Evolutionary conservation across 2,329 filamentous ascomycete species (phyloP).

Genomic region (Magnaporthales sp.): DNA sequence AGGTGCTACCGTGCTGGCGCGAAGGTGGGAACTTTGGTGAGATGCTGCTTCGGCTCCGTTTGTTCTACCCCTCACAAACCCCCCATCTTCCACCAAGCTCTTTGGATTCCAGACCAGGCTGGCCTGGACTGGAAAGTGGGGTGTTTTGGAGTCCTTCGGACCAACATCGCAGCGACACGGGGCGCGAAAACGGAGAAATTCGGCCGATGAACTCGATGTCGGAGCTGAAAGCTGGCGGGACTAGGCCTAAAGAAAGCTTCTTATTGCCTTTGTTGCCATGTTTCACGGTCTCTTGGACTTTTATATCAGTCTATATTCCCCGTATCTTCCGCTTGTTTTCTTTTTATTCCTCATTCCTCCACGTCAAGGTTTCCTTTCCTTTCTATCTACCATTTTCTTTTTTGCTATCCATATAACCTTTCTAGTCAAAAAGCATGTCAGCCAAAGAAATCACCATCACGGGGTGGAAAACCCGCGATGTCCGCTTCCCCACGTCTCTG

Average conservation of each 20-base stretch:
- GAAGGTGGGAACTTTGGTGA: too few relatives aligned
- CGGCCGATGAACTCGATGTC: background rate
- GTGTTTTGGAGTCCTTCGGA: background rate
- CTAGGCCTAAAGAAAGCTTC: background rate
- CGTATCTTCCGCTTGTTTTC: background rate
- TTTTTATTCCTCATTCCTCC: background rate
- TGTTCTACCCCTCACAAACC: background rate
- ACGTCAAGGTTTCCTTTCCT: background rate
- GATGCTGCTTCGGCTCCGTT: too few relatives aligned
- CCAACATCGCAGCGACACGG: conserved; percentile 1
- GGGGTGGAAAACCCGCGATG: conserved; percentile 62
- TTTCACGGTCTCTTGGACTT: too few relatives aligned
- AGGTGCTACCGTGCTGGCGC: too few relatives aligned
- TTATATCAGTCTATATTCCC: background rate
- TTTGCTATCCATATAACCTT: background rate
- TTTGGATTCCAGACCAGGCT: background rate
- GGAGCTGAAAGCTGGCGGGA: background rate
- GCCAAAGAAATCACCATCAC: conserved; percentile 59
- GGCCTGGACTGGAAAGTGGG: background rate
- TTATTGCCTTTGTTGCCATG: background rate
- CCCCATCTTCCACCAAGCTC: background rate
- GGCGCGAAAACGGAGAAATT: background rate
- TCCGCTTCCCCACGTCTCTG: conserved; percentile 81
- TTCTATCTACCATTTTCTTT: background rate
- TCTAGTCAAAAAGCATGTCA: background rate